These are phyloP conservation scores for Musa itinerans DNA, from an alignment of 176 grass and related monocot genomes.

Conservation along the genomic window DNA sequence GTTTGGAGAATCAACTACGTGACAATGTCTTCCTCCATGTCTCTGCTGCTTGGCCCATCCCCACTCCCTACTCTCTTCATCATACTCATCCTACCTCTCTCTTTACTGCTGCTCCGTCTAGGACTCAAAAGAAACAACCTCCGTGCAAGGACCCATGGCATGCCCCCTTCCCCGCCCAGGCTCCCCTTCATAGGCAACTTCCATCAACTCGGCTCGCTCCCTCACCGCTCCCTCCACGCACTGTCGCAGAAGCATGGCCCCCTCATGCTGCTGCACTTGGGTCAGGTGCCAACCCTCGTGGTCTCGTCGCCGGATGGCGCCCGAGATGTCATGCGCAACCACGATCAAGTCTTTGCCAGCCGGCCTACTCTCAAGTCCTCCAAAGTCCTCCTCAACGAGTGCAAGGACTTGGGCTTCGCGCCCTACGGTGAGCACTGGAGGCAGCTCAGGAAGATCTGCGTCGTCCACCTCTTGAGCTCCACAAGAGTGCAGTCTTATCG, in stretches of 20 bases:
- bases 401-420: neutral
- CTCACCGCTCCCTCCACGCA: neutral
- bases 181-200: slow-evolving; percentile 1
- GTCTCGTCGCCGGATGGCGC: neutral
- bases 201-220: neutral
- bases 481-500: too few species aligned
- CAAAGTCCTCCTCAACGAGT: too few species aligned
- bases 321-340: neutral
- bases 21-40: too few species aligned
- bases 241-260: neutral
- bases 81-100: neutral
- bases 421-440: neutral
- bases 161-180: neutral
- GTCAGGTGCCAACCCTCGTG: neutral
- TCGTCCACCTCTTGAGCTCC: neutral
- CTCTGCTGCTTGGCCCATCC: too few species aligned
- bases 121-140: neutral
- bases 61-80: too few species aligned
- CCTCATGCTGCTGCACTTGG: neutral
- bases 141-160: neutral
- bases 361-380: neutral
- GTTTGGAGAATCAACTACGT: too few species aligned
- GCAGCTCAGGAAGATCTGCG: neutral
- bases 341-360: neutral
- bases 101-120: neutral